Conservation (phyloP, 2,329 filamentous ascomycete species). For the Alternaria sp. region DNA sequence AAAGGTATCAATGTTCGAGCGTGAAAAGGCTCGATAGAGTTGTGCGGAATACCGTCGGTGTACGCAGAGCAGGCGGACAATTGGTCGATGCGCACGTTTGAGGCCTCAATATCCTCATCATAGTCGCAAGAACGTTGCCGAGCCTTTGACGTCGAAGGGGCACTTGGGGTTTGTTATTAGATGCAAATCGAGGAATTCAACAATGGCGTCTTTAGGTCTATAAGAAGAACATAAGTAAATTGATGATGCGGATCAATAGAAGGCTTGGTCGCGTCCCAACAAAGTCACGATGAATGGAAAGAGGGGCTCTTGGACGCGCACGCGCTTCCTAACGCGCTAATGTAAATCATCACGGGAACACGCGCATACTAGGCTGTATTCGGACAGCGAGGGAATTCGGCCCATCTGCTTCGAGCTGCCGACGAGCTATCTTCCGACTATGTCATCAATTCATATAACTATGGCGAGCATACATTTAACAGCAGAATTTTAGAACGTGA, state of each 20-base stretch:
- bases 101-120: constrained; percentile 8
- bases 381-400: not conserved
- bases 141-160: not conserved
- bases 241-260: not conserved
- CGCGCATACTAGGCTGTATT: not conserved
- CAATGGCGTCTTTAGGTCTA: not conserved
- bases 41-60: not conserved
- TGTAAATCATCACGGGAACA: constrained; percentile 34
- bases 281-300: not conserved
- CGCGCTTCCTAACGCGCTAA: constrained; percentile 30
- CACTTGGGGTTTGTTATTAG: not conserved
- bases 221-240: not conserved
- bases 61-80: not conserved
- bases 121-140: not conserved
- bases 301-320: constrained; percentile 2
- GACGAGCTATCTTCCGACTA: not conserved
- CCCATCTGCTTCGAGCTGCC: not conserved
- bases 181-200: not conserved
- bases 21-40: not conserved
- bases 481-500: not conserved
- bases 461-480: not conserved
- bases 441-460: not conserved
- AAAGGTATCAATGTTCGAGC: not conserved
- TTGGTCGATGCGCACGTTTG: not conserved
- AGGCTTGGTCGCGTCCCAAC: not conserved